These are phyloP conservation scores for Inga laurina DNA, from an alignment of 306 rosid genomes.

Conservation along the genomic window DNA sequence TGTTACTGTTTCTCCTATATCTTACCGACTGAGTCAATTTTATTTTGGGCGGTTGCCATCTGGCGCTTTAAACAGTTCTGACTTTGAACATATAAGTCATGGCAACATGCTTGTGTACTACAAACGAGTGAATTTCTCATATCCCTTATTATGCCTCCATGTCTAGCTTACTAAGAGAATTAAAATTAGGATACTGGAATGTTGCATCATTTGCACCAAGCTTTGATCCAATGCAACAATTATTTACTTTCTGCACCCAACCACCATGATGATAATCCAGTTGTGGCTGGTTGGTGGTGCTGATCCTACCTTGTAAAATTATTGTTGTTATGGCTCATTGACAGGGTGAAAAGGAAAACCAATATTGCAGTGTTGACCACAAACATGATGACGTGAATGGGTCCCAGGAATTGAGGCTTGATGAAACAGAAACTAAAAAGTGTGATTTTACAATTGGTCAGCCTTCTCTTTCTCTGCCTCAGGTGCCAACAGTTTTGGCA, in stretches of 20 bases:
- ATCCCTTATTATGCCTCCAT: background rate
- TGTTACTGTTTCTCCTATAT: background rate
- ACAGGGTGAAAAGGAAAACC: conserved; percentile 44
- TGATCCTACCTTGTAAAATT: conserved; percentile 27
- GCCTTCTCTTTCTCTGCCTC: conserved; percentile 50
- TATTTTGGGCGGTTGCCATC: conserved; percentile 5
- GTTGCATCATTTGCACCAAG: conserved; percentile 7
- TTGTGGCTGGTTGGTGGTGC: conserved; percentile 21
- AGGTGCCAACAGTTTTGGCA: conserved; percentile 45
- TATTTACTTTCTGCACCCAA: conserved; percentile 26
- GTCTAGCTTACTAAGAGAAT: background rate
- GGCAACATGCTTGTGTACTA: background rate
- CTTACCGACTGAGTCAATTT: background rate
- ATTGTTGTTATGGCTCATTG: conserved; percentile 31
- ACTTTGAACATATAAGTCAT: background rate
- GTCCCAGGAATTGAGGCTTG: conserved; percentile 49
- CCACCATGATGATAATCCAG: conserved; percentile 27
- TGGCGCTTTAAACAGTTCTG: background rate
- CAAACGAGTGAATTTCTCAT: conserved; percentile 3
- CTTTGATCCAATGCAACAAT: conserved; percentile 9
- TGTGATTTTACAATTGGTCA: conserved; percentile 36
- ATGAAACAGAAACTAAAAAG: conserved; percentile 49
- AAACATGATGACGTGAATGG: conserved; percentile 37
- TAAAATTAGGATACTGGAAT: conserved; percentile 26
- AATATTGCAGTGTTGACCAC: conserved; percentile 27